These are phyloP conservation scores for Phytophthora pluvialis DNA, from an alignment of 352 stramenopile species.

Conservation along the genomic window DNA sequence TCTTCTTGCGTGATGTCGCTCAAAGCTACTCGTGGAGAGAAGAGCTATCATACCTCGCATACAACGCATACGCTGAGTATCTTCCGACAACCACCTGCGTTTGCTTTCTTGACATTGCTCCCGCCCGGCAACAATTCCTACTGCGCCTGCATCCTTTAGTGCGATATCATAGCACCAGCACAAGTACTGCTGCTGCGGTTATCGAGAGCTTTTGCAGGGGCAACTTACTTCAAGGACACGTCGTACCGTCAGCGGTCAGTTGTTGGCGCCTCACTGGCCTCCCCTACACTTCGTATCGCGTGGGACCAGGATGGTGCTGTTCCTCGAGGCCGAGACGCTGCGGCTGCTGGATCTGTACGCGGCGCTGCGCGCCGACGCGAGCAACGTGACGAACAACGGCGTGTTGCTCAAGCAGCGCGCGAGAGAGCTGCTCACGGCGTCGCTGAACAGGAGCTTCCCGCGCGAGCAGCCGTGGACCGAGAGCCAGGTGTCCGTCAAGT, in stretches of 20 bases:
- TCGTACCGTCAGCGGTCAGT: slow-evolving; percentile 7
- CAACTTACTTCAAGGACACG: neutral
- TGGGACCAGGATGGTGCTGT: slow-evolving; percentile 59
- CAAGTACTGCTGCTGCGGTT: no score
- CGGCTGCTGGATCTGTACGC: slow-evolving; percentile 61
- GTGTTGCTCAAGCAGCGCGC: slow-evolving; percentile 56
- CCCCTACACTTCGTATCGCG: neutral
- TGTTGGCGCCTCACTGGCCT: neutral
- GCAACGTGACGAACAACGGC: slow-evolving; percentile 56
- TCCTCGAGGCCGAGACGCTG: slow-evolving; percentile 56
- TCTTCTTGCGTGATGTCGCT: no score
- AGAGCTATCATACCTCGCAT: no score
- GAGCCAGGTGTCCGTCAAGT: slow-evolving; percentile 64
- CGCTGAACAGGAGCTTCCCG: slow-evolving; percentile 51
- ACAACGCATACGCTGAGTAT: no score
- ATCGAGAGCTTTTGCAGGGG: no score
- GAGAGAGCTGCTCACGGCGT: slow-evolving; percentile 48
- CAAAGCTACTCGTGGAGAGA: no score
- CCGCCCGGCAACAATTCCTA: no score
- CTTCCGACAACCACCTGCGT: no score
- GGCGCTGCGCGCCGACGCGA: slow-evolving; percentile 40
- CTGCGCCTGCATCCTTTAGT: no score
- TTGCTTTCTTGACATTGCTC: no score
- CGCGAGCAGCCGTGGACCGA: slow-evolving; percentile 51
- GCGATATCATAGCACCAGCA: no score